These are phyloP conservation scores for Trichoderma koningiopsis DNA, from an alignment of 2,329 filamentous ascomycete genomes.

Conservation along the genomic window DNA sequence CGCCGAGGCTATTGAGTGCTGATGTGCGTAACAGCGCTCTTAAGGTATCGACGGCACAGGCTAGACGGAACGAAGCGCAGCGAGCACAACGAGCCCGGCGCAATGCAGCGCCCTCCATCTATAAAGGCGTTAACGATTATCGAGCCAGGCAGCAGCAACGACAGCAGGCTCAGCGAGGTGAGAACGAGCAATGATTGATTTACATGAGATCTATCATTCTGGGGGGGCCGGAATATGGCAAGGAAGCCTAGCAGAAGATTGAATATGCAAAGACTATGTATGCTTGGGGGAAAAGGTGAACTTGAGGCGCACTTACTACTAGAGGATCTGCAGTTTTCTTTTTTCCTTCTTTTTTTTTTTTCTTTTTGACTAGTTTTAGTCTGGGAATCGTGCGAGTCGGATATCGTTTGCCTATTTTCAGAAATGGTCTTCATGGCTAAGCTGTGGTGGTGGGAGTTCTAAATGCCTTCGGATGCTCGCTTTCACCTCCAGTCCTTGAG, in stretches of 20 bases:
- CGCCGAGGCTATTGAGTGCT: not conserved
- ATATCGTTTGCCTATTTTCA: not conserved
- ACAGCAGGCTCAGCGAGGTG: not conserved
- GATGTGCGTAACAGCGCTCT: not conserved
- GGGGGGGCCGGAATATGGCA: not conserved
- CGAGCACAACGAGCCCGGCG: not conserved
- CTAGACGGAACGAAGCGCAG: not conserved
- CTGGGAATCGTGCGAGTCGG: not conserved
- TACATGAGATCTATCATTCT: not conserved
- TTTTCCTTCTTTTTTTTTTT: not conserved
- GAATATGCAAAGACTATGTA: not conserved
- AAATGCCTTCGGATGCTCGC: not conserved
- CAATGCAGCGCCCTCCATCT: conserved; percentile 16
- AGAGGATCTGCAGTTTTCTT: not conserved
- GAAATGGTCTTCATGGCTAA: not conserved
- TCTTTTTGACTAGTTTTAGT: not conserved
- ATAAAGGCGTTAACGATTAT: conserved; percentile 36
- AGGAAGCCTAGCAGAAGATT: not conserved
- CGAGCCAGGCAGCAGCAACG: conserved; percentile 27
- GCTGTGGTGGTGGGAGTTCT: not conserved
- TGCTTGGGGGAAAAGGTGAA: not conserved
- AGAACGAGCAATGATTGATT: not conserved
- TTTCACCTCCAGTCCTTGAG: not conserved
- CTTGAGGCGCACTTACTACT: not conserved
- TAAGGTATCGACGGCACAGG: not conserved